These are phyloP conservation scores for Elsinoe perseae DNA, from an alignment of 2,329 filamentous ascomycete species.

Conservation along the genomic window DNA sequence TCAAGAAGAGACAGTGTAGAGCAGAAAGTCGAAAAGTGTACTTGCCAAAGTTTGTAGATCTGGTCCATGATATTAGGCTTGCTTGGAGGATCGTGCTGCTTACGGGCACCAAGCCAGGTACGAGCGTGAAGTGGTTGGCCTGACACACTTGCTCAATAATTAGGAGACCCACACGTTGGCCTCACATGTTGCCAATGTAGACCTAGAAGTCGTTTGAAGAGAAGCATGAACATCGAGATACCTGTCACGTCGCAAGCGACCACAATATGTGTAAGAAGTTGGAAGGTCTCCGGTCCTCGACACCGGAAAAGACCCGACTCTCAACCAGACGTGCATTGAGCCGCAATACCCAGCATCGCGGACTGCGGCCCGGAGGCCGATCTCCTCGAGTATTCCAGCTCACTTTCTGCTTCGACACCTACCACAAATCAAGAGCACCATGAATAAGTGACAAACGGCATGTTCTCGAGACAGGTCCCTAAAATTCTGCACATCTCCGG, in stretches of 20 bases:
- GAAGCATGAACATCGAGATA: too few relatives aligned
- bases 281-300: too few relatives aligned
- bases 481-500: background rate
- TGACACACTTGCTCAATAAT: background rate
- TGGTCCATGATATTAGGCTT: background rate
- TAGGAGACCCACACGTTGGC: too few relatives aligned
- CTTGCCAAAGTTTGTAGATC: background rate
- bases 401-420: background rate
- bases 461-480: background rate
- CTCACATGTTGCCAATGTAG: too few relatives aligned
- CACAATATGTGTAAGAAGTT: too few relatives aligned
- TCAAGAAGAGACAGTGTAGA: background rate
- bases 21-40: background rate
- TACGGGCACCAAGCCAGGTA: background rate
- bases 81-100: background rate
- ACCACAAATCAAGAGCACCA: background rate
- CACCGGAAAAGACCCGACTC: too few relatives aligned
- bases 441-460: background rate
- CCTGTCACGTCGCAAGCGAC: too few relatives aligned
- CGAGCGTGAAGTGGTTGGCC: background rate
- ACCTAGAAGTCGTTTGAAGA: too few relatives aligned
- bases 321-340: background rate
- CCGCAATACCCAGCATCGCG: background rate
- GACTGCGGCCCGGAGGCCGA: background rate
- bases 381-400: background rate